These are phyloP conservation scores for Apiotrichum gamsii DNA, from an alignment of 1,284 basidiomycete species.

Conservation along the genomic window DNA sequence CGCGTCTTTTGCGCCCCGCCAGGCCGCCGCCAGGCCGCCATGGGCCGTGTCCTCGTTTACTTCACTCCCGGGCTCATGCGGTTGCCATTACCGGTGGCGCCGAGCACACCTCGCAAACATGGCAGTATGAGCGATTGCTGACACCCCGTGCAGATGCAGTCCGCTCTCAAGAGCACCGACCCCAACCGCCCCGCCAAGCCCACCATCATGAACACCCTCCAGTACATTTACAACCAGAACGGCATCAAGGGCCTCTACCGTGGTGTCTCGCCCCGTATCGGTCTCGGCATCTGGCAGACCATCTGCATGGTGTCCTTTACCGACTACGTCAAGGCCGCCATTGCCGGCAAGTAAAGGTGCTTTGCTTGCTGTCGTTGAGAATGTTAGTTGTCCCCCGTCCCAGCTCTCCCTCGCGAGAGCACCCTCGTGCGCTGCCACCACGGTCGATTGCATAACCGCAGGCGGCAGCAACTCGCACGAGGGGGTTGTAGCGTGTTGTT, in stretches of 20 bases:
- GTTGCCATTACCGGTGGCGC: background rate
- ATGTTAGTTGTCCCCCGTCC: no score
- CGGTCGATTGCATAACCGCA: no score
- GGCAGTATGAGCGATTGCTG: no score
- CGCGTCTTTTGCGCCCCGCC: background rate
- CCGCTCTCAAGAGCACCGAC: constrained; percentile 76
- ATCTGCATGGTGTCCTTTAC: constrained; percentile 97
- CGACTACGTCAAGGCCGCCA: constrained; percentile 62
- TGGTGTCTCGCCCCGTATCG: constrained; percentile 94
- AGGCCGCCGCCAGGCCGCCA: background rate
- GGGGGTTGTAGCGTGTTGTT: no score
- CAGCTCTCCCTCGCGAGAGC: no score
- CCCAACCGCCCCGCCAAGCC: constrained; percentile 77
- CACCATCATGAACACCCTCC: constrained; percentile 83
- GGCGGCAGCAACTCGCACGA: no score
- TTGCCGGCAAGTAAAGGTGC: background rate
- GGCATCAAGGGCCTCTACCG: constrained; percentile 96
- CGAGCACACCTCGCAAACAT: constrained; percentile 45
- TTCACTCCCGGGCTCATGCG: no score
- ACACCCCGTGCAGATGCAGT: constrained; percentile 69
- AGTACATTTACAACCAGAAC: constrained; percentile 92
- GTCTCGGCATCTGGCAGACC: constrained; percentile 57
- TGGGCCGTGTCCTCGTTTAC: no score
- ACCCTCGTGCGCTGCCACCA: no score
- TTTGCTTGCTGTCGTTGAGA: no score